Conservation (phyloP, 108 stramenopile genomes). For the Parmales sp. region DNA sequence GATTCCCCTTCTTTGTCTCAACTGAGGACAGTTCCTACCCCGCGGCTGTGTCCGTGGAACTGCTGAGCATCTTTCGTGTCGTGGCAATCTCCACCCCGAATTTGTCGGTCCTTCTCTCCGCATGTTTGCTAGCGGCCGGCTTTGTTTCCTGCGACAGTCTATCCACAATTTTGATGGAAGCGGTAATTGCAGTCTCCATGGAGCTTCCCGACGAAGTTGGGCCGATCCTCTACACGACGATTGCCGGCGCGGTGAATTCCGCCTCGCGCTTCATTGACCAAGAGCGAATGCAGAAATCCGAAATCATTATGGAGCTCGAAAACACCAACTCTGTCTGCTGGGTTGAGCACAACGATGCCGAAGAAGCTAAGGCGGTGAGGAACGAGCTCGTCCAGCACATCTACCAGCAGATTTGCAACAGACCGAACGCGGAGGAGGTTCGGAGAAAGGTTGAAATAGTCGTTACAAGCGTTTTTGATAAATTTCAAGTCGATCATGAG, state of each 20-base stretch:
- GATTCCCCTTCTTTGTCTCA: neutral
- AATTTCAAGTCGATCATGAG: no score
- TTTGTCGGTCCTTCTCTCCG: neutral
- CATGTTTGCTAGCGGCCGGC: neutral
- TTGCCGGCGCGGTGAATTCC: neutral
- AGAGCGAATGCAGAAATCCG: neutral
- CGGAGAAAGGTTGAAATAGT: no score
- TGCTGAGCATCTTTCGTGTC: neutral
- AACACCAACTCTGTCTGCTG: neutral
- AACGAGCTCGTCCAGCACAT: neutral
- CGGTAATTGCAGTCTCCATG: neutral
- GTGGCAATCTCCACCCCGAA: neutral
- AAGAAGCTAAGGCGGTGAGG: neutral
- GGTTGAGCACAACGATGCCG: constrained; percentile 3
- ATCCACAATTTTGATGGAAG: neutral
- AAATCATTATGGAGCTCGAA: neutral
- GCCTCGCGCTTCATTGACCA: neutral
- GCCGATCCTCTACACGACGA: neutral
- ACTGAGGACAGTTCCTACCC: neutral
- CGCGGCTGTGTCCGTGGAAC: neutral
- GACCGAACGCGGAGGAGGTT: no score
- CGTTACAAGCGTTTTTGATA: no score
- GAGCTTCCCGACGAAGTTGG: neutral
- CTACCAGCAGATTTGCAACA: constrained; percentile 2
- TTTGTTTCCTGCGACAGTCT: neutral